Evolutionary conservation across 2,329 filamentous ascomycete species (phyloP).

Genomic region (Botryosphaeria agaves): DNA sequence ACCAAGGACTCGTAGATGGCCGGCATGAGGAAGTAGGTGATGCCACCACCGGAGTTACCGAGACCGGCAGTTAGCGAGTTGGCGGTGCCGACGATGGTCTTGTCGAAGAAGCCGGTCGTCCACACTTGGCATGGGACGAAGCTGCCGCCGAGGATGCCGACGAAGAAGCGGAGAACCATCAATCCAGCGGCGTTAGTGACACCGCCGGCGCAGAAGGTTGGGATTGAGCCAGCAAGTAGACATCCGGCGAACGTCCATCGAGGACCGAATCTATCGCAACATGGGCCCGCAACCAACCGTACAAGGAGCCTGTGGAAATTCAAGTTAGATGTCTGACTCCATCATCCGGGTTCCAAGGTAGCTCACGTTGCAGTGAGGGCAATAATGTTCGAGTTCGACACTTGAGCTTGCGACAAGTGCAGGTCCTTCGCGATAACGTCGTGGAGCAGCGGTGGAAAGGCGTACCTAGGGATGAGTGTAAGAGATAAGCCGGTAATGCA

Average conservation of each 20-base stretch:
- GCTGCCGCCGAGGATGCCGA: conserved; percentile 59
- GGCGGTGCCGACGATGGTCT: conserved; percentile 75
- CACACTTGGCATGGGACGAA: conserved; percentile 85
- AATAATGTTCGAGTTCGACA: conserved; percentile 83
- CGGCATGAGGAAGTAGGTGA: conserved; percentile 90
- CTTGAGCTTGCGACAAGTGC: conserved; percentile 47
- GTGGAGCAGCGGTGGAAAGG: conserved; percentile 68
- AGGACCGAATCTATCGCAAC: conserved; percentile 75
- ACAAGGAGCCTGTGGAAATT: conserved; percentile 44
- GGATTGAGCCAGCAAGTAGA: conserved; percentile 62
- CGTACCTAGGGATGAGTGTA: conserved; percentile 40
- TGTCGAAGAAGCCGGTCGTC: conserved; percentile 87
- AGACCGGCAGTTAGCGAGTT: conserved; percentile 74
- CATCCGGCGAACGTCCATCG: conserved; percentile 62
- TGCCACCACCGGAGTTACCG: conserved; percentile 76
- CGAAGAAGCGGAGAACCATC: conserved; percentile 61
- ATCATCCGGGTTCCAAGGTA: neutral
- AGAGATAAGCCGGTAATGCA: conserved; percentile 1
- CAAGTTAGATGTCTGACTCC: conserved; percentile 1
- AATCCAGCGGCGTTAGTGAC: conserved; percentile 50
- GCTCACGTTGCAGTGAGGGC: conserved; percentile 53
- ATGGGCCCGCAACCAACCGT: conserved; percentile 59
- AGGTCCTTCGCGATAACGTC: conserved; percentile 70
- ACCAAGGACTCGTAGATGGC: conserved; percentile 69
- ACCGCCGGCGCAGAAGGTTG: conserved; percentile 65